phyloP scores from a whole-genome alignment of 2,329 filamentous ascomycete species.

The Fusarium torulosum region DNA sequence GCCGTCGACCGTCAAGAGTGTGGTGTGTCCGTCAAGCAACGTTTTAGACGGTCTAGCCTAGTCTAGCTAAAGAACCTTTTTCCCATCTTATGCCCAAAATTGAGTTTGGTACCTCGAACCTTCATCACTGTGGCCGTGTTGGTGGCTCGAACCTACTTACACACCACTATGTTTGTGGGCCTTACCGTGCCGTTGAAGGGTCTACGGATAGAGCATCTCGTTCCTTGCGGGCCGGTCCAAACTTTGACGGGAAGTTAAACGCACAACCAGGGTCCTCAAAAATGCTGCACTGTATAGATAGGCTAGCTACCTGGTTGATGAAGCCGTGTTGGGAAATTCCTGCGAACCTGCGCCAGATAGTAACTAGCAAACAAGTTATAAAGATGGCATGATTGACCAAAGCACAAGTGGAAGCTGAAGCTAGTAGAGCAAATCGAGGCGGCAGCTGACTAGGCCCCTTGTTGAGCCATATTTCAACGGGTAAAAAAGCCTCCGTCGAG shows the following conservation, averaged over 20 bases:
- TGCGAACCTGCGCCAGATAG: slow-evolving; percentile 4
- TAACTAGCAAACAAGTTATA: slow-evolving; percentile 3
- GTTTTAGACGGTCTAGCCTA: slow-evolving; percentile 31
- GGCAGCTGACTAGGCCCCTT: slow-evolving; percentile 43
- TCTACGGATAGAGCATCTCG: slow-evolving; percentile 26
- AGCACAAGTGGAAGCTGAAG: slow-evolving; percentile 33
- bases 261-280: slow-evolving; percentile 17
- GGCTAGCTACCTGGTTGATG: slow-evolving; percentile 1
- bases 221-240: slow-evolving; percentile 38
- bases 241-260: slow-evolving; percentile 39
- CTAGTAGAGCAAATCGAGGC: slow-evolving; percentile 38
- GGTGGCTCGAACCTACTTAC: slow-evolving; percentile 21
- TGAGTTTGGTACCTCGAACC: slow-evolving; percentile 38
- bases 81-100: slow-evolving; percentile 23
- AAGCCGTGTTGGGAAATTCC: slow-evolving; percentile 9
- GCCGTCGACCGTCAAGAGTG: slow-evolving; percentile 10
- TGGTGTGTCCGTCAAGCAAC: slow-evolving; percentile 19
- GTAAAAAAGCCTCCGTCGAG: slow-evolving; percentile 22
- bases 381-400: slow-evolving; percentile 25
- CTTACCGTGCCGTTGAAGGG: slow-evolving; percentile 38
- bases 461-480: slow-evolving; percentile 38
- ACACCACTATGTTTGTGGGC: slow-evolving; percentile 31
- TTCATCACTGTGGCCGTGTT: slow-evolving; percentile 10
- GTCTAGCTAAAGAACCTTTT: slow-evolving; percentile 22
- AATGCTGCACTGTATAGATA: slow-evolving; percentile 17